These are phyloP conservation scores for Annulohypoxylon maeteangense DNA, from an alignment of 495 filamentous ascomycete species.

Conservation along the genomic window DNA sequence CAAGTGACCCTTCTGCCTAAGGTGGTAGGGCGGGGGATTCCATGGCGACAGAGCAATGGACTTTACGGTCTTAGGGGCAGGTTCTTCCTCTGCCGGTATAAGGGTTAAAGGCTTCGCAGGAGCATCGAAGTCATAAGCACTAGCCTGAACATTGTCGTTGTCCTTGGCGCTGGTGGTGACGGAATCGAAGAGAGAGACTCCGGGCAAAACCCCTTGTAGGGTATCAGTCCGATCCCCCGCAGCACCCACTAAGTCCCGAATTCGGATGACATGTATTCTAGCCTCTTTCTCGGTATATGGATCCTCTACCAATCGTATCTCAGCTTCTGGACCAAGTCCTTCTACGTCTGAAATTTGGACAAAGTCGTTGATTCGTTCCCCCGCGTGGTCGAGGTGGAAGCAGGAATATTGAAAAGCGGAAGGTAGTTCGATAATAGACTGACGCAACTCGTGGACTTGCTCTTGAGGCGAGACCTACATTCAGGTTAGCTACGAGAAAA, in stretches of 20 bases:
- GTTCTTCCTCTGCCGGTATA: constrained; percentile 69
- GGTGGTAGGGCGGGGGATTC: constrained; percentile 94
- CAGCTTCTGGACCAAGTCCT: constrained; percentile 77
- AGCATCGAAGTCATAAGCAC: constrained; percentile 80
- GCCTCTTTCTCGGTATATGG: constrained; percentile 99
- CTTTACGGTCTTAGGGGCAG: constrained; percentile 88
- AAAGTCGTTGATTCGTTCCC: constrained; percentile 91
- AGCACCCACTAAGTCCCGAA: constrained; percentile 92
- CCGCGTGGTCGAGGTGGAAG: constrained; percentile 94
- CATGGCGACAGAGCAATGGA: constrained; percentile 87
- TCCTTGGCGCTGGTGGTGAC: constrained; percentile 64
- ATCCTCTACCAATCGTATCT: constrained; percentile 87
- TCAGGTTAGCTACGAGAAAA: constrained; percentile 41
- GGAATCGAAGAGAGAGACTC: constrained; percentile 84
- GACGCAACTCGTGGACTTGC: constrained; percentile 96
- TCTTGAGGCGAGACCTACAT: constrained; percentile 89
- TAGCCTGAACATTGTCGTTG: constrained; percentile 63
- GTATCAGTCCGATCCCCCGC: constrained; percentile 88
- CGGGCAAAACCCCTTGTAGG: constrained; percentile 88
- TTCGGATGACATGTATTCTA: constrained; percentile 88
- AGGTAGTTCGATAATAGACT: constrained; percentile 95
- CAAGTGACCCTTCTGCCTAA: constrained; percentile 90
- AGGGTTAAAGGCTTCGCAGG: constrained; percentile 74
- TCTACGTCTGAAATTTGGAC: constrained; percentile 90
- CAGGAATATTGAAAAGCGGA: constrained; percentile 96